Conservation (phyloP, 108 stramenopile genomes). For the Cyclotella cryptica region DNA sequence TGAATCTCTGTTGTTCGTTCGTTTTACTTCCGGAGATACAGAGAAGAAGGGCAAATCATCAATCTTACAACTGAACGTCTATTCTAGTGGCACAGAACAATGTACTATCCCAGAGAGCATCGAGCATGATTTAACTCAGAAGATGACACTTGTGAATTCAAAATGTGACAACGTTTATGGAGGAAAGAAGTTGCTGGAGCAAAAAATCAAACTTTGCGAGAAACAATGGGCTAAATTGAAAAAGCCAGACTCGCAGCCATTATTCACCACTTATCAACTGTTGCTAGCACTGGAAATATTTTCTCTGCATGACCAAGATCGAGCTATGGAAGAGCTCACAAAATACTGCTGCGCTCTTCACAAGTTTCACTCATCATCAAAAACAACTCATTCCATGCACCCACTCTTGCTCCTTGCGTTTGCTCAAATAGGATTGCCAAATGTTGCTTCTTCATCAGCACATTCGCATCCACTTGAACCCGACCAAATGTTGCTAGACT, state of each 20-base stretch:
- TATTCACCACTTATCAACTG: slow-evolving; percentile 6
- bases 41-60: not conserved
- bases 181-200: slow-evolving; percentile 33
- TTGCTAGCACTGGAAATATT: slow-evolving; percentile 29
- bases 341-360: slow-evolving; percentile 18
- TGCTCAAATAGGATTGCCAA: slow-evolving; percentile 18
- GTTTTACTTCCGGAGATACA: not conserved
- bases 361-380: not conserved
- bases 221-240: slow-evolving; percentile 14
- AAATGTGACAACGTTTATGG: slow-evolving; percentile 18
- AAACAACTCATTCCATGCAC: not conserved
- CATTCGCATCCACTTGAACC: not conserved
- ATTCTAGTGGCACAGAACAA: slow-evolving; percentile 9
- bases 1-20: slow-evolving; percentile 3
- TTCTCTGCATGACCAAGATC: slow-evolving; percentile 18
- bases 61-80: not conserved
- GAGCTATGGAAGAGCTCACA: slow-evolving; percentile 20
- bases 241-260: not conserved
- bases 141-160: slow-evolving; percentile 22
- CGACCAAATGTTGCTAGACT: slow-evolving; percentile 8
- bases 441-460: not conserved
- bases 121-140: slow-evolving; percentile 31
- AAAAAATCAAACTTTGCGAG: slow-evolving; percentile 11
- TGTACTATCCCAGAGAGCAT: not conserved
- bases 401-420: slow-evolving; percentile 29